Evolutionary conservation across 2,329 filamentous ascomycete genomes (phyloP), one percentile per base, ranked within the genome.

Genomic region (Tolypocladium cylindrosporum): DNA sequence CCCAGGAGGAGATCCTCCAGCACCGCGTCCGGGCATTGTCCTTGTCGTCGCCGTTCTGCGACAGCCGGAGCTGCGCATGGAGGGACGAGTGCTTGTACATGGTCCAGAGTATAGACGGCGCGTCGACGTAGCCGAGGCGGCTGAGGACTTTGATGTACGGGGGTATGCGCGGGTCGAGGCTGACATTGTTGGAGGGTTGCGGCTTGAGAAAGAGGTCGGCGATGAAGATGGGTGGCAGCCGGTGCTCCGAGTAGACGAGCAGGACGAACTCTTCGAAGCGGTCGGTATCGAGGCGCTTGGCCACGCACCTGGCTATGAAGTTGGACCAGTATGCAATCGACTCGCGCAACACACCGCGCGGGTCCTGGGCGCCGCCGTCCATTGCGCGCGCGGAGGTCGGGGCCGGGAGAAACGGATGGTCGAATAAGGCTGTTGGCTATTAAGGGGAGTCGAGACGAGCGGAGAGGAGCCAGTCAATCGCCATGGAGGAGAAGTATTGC

Each of bases 131-230:
- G 39, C 75, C 73, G 54, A 77, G 75, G 39, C 76, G 71, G 50
- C 80, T 74, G 53, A 88, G 76, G 21, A 77, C 72, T 62, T 85
- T 77, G 11, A 87, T 68, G 66, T 86, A 88, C n/a, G 74, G 77
- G 0, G 79, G 77, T 10, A 86, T 75, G 61, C 83, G 79, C 10
- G 82, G 81, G 62, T 88, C 84, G 64, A 85, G 77, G 58, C 72
- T 78, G 65, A 80, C 72, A 62, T 70, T 65, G 64, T 78, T 78
- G 55, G 69, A 68, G 24, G 74, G 71, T 50, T 76, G 76, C 3
- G 85, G 84, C 31, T 77, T 77, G 45, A 88, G 73, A 63, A 85
- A 79, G 56, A 87, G 68, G 62, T 85, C 78, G 71, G 83, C 81
- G 61, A 87, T 71, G 58, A 75, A 68, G 13, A 71, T 61, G 9